Evolutionary conservation across 306 rosid genomes (phyloP).

Genomic region (Begonia masoniana): DNA sequence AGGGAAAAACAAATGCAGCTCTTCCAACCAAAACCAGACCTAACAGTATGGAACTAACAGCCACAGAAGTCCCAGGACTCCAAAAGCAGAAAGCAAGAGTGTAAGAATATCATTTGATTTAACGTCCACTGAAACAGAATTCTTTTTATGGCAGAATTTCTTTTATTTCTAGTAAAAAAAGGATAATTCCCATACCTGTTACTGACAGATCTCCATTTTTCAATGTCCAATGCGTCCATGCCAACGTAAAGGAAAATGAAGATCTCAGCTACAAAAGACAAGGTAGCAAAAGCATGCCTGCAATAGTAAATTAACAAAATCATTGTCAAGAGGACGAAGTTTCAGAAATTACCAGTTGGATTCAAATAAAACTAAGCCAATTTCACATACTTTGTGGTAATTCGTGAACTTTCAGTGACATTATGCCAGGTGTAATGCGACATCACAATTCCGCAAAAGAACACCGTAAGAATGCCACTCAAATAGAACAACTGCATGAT

Average conservation of each 20-base stretch:
- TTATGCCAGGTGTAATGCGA: constrained; percentile 99
- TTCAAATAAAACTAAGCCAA: constrained; percentile 10
- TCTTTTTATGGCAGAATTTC: background rate
- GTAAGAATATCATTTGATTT: background rate
- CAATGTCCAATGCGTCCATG: constrained; percentile 99
- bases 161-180: background rate
- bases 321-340: too few species aligned
- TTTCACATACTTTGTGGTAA: constrained; percentile 68
- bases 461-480: constrained; percentile 97
- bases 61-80: constrained; percentile 83
- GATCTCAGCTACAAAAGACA: constrained; percentile 80
- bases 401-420: constrained; percentile 86
- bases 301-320: constrained; percentile 4
- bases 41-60: constrained; percentile 66
- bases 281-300: constrained; percentile 93
- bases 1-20: constrained; percentile 88
- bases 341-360: background rate
- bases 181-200: constrained; percentile 49
- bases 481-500: constrained; percentile 64
- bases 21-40: constrained; percentile 66
- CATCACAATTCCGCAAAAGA: constrained; percentile 98
- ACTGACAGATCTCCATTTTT: constrained; percentile 87
- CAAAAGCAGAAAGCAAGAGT: constrained; percentile 19
- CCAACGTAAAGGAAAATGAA: constrained; percentile 97
- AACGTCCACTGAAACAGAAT: too few species aligned